phyloP scores from a whole-genome alignment of 2,329 filamentous ascomycete genomes.

The Ilyonectria sp. region DNA sequence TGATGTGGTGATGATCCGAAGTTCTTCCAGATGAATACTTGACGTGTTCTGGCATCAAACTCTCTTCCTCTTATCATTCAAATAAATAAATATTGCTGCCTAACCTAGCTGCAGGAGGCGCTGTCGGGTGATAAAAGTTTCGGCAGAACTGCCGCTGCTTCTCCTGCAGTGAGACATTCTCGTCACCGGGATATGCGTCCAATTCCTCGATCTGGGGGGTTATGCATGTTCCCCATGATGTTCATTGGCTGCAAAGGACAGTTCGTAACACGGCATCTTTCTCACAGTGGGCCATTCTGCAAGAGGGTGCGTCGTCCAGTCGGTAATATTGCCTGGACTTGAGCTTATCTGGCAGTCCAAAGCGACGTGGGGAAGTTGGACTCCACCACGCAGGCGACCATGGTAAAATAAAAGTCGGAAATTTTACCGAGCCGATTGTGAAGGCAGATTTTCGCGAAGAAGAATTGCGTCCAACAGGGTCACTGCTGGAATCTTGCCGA shows the following conservation, averaged over 20 bases:
- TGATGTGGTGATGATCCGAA: too few species aligned
- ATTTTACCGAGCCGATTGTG: not conserved
- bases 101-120: constrained; percentile 1
- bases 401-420: not conserved
- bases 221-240: not conserved
- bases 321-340: not conserved
- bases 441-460: not conserved
- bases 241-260: not conserved
- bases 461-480: not conserved
- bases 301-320: not conserved
- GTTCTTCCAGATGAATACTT: not conserved
- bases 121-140: constrained; percentile 13
- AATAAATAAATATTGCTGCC: not conserved
- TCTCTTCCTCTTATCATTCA: not conserved
- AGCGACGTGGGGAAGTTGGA: not conserved
- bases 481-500: too few species aligned
- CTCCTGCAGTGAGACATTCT: not conserved
- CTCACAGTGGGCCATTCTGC: not conserved
- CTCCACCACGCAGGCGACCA: not conserved
- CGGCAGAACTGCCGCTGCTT: constrained; percentile 18
- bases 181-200: not conserved
- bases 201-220: not conserved
- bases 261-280: not conserved
- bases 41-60: not conserved
- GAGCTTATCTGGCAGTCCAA: not conserved